Evolutionary conservation across 2,329 filamentous ascomycete species (phyloP), one percentile per base, ranked within the genome.

Genomic region (Colletotrichum musae): DNA sequence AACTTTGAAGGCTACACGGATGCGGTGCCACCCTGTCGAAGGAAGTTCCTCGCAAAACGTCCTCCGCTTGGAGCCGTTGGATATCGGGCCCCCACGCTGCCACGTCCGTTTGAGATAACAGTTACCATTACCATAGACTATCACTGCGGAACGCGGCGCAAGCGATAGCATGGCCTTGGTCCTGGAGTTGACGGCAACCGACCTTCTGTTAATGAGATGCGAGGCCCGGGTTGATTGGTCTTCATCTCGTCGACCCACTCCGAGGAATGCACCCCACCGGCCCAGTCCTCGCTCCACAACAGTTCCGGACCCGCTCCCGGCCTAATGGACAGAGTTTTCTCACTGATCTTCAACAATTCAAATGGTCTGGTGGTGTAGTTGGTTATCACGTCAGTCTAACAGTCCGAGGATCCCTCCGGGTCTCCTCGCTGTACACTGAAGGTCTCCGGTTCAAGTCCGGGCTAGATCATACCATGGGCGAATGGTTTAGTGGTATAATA

Each of bases 301-400:
- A 45, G 16, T 16, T 21, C 26, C 36, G 5, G 50, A 26, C 58
- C 50, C 32, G n/a, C 24, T 16, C 5, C 2, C 39, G 4, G n/a
- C 53, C 2, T 54, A 4, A 66, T 32, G 13, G 2, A 24, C 1
- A 5, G 9, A 50, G 4, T 51, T 41, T 36, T 12, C 2, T 1
- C 0, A 0, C 0, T 0, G 0, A 0, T 2, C 0, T 2, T n/a
- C 26, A 69, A 32, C 56, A 69, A 47, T 47, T 6, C n/a, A 43
- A 47, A 2, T 48, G 66, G 66, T 69, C 57, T 69, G 50, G 65
- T 78, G 75, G 76, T 77, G 76, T 77, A 78, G 81, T 83, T 83
- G 81, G 81, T 83, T 82, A 83, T 83, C 81, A 83, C 82, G 78
- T 83, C 80, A 82, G 81, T 83, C 80, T 83, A 84, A 84, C 80